These are phyloP conservation scores for Arabis alpina DNA, from an alignment of 345 rosid genomes.

Conservation along the genomic window DNA sequence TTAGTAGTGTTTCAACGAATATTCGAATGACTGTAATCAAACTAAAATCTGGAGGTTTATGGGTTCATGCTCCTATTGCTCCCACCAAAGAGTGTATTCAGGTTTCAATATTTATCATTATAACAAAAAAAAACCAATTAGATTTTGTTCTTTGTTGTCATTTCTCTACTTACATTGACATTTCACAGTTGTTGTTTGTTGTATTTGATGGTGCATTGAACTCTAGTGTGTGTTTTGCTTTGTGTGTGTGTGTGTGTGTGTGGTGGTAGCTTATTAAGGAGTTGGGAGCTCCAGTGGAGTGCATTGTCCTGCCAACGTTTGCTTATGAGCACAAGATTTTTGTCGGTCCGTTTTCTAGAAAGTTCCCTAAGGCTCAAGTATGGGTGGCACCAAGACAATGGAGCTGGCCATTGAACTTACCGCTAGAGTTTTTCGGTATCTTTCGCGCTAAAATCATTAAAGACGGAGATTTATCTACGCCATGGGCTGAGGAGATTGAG, in stretches of 20 bases:
- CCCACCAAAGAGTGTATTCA: slow-evolving; percentile 95
- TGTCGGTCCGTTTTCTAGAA: slow-evolving; percentile 93
- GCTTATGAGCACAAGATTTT: slow-evolving; percentile 98
- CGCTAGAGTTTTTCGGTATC: slow-evolving; percentile 91
- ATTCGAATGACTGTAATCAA: slow-evolving; percentile 96
- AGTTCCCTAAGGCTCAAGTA: slow-evolving; percentile 82
- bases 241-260: background rate
- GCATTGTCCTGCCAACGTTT: slow-evolving; percentile 84
- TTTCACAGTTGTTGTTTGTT: background rate
- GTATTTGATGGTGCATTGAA: background rate
- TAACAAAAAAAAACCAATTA: too few species aligned
- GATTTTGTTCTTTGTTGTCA: background rate
- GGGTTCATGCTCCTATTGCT: slow-evolving; percentile 99
- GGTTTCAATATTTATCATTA: slow-evolving; percentile 45
- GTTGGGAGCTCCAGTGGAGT: slow-evolving; percentile 85
- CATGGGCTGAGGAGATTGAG: slow-evolving; percentile 91
- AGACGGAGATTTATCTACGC: slow-evolving; percentile 75
- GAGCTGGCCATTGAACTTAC: slow-evolving; percentile 98
- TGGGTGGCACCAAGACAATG: slow-evolving; percentile 99
- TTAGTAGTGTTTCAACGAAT: slow-evolving; percentile 95
- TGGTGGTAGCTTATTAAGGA: slow-evolving; percentile 78
- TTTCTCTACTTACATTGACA: slow-evolving; percentile 3
- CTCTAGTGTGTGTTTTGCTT: background rate
- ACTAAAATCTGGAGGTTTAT: slow-evolving; percentile 93
- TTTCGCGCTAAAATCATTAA: slow-evolving; percentile 78